A percentile compares a stretch with the other conserved stretches of the same genome.
phyloP scores from a whole-genome alignment of 2,329 filamentous ascomycete species.

The Aspergillus sp. region DNA sequence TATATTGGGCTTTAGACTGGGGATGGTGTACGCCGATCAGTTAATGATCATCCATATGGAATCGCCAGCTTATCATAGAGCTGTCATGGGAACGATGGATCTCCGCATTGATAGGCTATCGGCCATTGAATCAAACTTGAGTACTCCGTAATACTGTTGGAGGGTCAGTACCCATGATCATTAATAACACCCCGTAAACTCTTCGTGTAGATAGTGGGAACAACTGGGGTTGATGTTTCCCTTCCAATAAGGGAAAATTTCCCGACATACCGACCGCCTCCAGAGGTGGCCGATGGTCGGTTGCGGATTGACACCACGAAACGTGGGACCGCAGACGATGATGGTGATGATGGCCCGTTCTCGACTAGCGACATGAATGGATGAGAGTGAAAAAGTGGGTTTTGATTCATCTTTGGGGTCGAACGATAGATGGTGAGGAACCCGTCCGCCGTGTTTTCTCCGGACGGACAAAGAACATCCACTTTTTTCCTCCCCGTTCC shows the following conservation, averaged over 20 bases:
- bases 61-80: not conserved
- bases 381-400: not conserved
- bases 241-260: not conserved
- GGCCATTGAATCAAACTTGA: not conserved
- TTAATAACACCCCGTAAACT: too few species aligned
- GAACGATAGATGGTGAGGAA: too few species aligned
- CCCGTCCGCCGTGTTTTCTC: not conserved
- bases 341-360: not conserved
- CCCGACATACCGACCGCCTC: not conserved
- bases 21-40: not conserved
- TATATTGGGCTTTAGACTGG: too few species aligned
- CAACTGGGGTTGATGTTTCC: not conserved
- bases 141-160: not conserved
- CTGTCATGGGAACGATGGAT: not conserved
- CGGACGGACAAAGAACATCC: not conserved
- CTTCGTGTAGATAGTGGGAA: too few species aligned
- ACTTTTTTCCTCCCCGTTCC: not conserved
- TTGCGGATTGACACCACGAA: not conserved
- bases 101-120: too few species aligned
- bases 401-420: not conserved
- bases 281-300: not conserved
- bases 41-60: not conserved
- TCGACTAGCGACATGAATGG: not conserved
- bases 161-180: not conserved
- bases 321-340: conserved; percentile 1